These are phyloP conservation scores for Beauveria varroae DNA, from an alignment of 2,329 filamentous ascomycete species.

Conservation along the genomic window DNA sequence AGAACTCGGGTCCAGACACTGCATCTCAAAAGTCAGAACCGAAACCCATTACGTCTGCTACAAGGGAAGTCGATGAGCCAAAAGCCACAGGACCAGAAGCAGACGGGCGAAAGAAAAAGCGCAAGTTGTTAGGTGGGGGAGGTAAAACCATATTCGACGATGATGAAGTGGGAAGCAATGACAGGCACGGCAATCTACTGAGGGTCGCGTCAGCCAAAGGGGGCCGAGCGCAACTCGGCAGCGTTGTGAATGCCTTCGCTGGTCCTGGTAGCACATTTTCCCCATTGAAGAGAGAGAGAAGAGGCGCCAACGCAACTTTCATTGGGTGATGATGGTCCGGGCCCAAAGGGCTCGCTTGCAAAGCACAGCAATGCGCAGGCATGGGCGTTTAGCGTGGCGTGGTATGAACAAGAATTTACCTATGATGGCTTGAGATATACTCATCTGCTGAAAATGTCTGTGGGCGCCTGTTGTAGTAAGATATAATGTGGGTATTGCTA, in stretches of 20 bases:
- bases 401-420: neutral
- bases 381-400: neutral
- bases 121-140: constrained; percentile 58
- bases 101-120: constrained; percentile 58
- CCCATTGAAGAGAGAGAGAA: constrained; percentile 63
- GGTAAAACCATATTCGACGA: constrained; percentile 65
- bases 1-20: neutral
- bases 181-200: neutral
- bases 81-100: constrained; percentile 5
- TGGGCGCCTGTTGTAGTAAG: too few species aligned
- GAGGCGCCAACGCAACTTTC: constrained; percentile 56
- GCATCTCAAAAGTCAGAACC: neutral
- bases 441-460: too few species aligned
- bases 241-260: constrained; percentile 38
- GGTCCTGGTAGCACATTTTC: constrained; percentile 51
- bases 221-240: constrained; percentile 28
- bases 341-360: neutral
- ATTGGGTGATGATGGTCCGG: constrained; percentile 29
- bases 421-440: neutral
- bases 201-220: neutral
- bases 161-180: constrained; percentile 33
- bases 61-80: constrained; percentile 10
- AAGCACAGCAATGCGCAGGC: neutral
- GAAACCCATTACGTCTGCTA: neutral
- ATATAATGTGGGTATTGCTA: too few species aligned